Base-by-base conservation (phyloP, 306 rosid species). In the Arachis stenosperma region DNA sequence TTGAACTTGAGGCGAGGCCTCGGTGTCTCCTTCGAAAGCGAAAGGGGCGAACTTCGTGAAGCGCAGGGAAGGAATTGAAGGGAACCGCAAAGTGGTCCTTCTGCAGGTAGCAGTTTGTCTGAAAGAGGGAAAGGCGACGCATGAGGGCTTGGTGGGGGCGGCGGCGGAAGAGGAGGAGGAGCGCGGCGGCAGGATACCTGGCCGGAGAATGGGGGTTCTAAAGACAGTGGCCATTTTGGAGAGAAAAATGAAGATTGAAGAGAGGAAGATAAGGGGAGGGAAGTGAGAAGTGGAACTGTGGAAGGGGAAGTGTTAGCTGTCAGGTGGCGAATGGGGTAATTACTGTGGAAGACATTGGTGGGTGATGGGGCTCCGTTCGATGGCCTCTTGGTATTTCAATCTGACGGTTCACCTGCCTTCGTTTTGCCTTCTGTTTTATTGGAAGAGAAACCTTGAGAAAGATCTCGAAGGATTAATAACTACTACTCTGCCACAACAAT, bases 201-300 rank as follows among this genome's bases (percentile, higher is more conserved):
- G 80, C 61, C 75, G 83, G 66, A 89, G 75, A 11, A 76, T 78
- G 22, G 89, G 78, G 69, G 84, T 73, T 69, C 82, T 76, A 63
- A 85, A 76, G 68, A 86, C 76, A 46, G 86, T 84, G 61, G 91
- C 90, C 88, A 85, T 86, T 1, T 76, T 76, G 14, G 70, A 77
- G 51, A 58, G 13, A 1, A 46, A 8, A 46, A 15, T 1, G 62
- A 15, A 10, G 58, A 27, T 48, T 14, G 8, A 37, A 7, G 7
- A 30, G 36, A 44, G 69, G 54, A 75, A 9, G 76, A 67, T 74
- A 60, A 64, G 74, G 78, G 27, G 72, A 50, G 81, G 75, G 51
- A 79, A 73, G 77, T 7, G 10, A 9, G 48, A 44, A 44, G 2
- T 7, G 48, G 14, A 2, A 47, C 13, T 47, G 68, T 7, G 60